These are phyloP conservation scores for Aspergillus sclerotiicarbonarius DNA, from an alignment of 495 filamentous ascomycete genomes.

Conservation along the genomic window DNA sequence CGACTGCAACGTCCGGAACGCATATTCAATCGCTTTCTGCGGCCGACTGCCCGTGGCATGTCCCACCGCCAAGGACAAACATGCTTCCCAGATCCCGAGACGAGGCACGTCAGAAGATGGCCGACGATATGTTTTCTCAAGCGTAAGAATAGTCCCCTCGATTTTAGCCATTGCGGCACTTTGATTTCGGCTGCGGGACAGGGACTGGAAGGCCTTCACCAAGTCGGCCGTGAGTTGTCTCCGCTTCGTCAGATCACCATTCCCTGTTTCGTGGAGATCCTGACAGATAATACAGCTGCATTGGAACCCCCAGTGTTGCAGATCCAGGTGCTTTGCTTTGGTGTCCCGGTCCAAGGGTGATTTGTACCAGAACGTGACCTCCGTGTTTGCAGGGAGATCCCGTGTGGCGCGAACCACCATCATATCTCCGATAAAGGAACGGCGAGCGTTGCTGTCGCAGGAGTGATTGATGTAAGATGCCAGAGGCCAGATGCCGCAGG, in stretches of 20 bases:
- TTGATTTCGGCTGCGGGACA: too few species aligned
- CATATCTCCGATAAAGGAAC: conserved; percentile 60
- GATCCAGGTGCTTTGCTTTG: conserved; percentile 14
- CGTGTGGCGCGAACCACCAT: conserved; percentile 52
- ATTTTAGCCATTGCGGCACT: too few species aligned
- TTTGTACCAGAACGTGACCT: conserved; percentile 44
- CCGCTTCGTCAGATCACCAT: background rate
- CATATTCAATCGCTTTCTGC: conserved; percentile 25
- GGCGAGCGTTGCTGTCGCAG: conserved; percentile 44
- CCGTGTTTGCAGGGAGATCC: conserved; percentile 46
- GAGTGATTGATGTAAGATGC: conserved; percentile 58
- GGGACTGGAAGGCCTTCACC: too few species aligned
- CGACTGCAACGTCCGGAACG: conserved; percentile 31
- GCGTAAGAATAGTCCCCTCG: too few species aligned
- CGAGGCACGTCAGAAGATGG: conserved; percentile 27
- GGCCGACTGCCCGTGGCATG: conserved; percentile 14
- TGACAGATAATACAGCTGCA: conserved; percentile 47
- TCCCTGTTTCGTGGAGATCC: conserved; percentile 16
- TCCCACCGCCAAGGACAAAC: conserved; percentile 26
- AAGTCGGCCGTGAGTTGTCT: background rate
- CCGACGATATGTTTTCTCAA: conserved; percentile 21
- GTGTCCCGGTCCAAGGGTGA: too few species aligned
- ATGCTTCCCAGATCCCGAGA: conserved; percentile 23
- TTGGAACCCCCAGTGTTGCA: conserved; percentile 45
- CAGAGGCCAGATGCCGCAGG: conserved; percentile 51